Percentiles rank a stretch among this genome's conserved stretches.
Conservation (phyloP, 2,329 filamentous ascomycete species). For the Beauveria caledonica region DNA sequence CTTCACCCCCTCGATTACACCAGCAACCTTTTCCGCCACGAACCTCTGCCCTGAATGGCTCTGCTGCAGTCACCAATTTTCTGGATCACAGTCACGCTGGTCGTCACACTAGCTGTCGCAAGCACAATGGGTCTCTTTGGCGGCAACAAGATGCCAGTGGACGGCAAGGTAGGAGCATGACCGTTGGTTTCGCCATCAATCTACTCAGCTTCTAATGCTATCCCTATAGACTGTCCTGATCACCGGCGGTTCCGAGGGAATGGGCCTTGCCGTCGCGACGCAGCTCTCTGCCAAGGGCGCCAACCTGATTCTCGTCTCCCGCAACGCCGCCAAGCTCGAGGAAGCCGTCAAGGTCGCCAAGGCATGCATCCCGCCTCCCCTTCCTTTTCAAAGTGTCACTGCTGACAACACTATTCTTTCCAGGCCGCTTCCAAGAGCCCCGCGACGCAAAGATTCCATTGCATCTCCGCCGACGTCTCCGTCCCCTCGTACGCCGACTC, state of each 20-base stretch:
- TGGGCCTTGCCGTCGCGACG: constrained; percentile 69
- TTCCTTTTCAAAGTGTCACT: constrained; percentile 1
- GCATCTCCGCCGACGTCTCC: constrained; percentile 76
- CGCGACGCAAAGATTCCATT: constrained; percentile 67
- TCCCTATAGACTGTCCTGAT: constrained; percentile 66
- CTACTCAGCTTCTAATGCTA: not conserved
- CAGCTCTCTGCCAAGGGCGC: constrained; percentile 77
- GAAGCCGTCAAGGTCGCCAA: constrained; percentile 57
- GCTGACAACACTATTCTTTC: constrained; percentile 10
- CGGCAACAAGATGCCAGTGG: constrained; percentile 70
- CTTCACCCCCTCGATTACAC: not conserved
- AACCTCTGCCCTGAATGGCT: not conserved
- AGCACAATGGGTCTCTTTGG: constrained; percentile 59
- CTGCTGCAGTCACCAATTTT: constrained; percentile 6
- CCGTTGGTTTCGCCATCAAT: constrained; percentile 1
- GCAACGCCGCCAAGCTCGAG: constrained; percentile 67
- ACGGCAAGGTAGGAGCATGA: constrained; percentile 57
- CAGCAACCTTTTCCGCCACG: not conserved
- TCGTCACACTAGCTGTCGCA: constrained; percentile 28
- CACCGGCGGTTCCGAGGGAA: constrained; percentile 87
- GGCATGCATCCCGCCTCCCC: constrained; percentile 31
- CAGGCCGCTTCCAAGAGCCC: constrained; percentile 59
- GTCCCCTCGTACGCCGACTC: constrained; percentile 58
- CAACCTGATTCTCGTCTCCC: constrained; percentile 76
- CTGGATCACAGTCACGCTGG: constrained; percentile 20